Conservation (phyloP, 352 stramenopile genomes). For the Pythium biforme region DNA sequence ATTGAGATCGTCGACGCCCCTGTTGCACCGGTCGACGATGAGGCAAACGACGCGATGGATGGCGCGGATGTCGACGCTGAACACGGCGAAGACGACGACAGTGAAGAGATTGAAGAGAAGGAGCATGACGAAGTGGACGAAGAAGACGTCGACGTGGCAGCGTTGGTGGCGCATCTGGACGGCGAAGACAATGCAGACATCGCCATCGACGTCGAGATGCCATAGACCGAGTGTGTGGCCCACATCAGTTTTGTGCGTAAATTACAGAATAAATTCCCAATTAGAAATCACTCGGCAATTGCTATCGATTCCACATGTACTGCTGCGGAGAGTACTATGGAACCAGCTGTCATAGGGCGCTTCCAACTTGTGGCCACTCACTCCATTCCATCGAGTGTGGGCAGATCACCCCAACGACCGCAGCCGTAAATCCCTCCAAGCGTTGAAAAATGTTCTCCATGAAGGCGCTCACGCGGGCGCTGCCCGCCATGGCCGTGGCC, state of each 20-base stretch:
- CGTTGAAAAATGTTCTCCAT: constrained; percentile 30
- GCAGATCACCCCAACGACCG: constrained; percentile 7
- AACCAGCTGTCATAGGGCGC: constrained; percentile 14
- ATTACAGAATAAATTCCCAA: constrained; percentile 20
- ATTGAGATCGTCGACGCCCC: constrained; percentile 51
- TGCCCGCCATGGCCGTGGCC: constrained; percentile 33
- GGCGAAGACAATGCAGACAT: not conserved
- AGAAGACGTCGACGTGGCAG: not conserved
- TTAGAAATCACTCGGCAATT: constrained; percentile 12
- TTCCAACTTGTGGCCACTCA: constrained; percentile 27
- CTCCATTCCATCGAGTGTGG: constrained; percentile 3
- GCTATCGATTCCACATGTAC: not conserved
- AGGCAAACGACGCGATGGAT: not conserved
- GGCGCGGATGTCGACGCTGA: constrained; percentile 3
- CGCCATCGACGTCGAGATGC: not conserved
- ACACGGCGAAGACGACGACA: constrained; percentile 3
- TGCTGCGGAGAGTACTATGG: constrained; percentile 1
- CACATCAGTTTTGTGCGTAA: constrained; percentile 13
- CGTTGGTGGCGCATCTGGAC: not conserved
- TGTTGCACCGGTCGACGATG: too few species aligned
- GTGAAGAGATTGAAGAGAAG: constrained; percentile 3
- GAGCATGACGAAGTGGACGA: not conserved
- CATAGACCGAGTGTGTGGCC: constrained; percentile 1
- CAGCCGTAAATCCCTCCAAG: not conserved
- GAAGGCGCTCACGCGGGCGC: constrained; percentile 51